These are phyloP conservation scores for Epichloe amarillans DNA, from an alignment of 2,329 filamentous ascomycete species.

Conservation along the genomic window DNA sequence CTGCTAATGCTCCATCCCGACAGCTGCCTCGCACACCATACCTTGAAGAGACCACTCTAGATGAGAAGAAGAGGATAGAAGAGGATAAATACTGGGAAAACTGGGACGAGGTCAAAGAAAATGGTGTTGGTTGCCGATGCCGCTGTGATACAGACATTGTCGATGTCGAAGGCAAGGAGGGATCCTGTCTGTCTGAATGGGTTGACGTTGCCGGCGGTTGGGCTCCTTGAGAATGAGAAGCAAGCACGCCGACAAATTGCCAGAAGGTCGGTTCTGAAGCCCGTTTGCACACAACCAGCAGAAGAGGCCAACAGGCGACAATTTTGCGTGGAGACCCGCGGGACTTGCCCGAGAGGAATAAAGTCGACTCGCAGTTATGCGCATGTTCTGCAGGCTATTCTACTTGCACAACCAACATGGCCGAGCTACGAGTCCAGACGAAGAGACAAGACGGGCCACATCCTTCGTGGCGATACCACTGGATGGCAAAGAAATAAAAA, in stretches of 20 bases:
- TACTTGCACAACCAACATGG: not conserved
- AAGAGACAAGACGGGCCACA: not conserved
- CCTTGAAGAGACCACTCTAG: constrained; percentile 66
- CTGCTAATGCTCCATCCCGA: constrained; percentile 80
- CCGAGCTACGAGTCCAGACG: not conserved
- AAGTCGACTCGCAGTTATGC: not conserved
- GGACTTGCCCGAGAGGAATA: not conserved
- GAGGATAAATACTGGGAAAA: constrained; percentile 95
- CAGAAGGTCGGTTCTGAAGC: not conserved
- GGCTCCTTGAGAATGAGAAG: constrained; percentile 35
- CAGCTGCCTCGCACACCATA: constrained; percentile 72
- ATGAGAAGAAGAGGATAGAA: constrained; percentile 73
- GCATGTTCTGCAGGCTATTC: not conserved
- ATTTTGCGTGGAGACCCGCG: not conserved
- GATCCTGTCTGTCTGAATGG: constrained; percentile 91
- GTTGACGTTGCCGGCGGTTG: constrained; percentile 94
- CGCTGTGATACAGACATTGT: constrained; percentile 95
- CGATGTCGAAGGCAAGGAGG: constrained; percentile 94
- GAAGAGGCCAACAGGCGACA: not conserved
- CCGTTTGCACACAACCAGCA: not conserved
- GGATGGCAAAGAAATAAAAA: constrained; percentile 1
- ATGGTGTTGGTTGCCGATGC: constrained; percentile 92
- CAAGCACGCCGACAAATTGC: not conserved
- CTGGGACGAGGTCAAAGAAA: constrained; percentile 79
- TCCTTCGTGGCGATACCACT: not conserved